phyloP scores from a whole-genome alignment of 2,329 filamentous ascomycete genomes.

The Verticillium nubilum region DNA sequence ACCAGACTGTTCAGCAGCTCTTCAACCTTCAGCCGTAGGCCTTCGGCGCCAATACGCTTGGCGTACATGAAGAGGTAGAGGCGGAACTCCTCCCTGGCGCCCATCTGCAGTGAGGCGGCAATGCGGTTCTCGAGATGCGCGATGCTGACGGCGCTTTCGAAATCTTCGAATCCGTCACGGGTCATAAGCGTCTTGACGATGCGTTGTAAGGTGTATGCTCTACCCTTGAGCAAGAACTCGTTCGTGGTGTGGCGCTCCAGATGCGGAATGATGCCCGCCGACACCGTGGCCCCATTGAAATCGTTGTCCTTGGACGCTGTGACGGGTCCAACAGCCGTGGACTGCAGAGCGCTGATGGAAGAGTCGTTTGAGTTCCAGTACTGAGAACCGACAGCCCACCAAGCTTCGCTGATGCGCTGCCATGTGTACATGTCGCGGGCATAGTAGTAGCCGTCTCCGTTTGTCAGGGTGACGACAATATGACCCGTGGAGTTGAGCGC shows the following conservation, averaged over 20 bases:
- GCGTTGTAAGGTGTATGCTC: conserved; percentile 85
- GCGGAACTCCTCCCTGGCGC: conserved; percentile 86
- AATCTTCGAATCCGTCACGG: conserved; percentile 84
- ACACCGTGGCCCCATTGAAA: conserved; percentile 56
- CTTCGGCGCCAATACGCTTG: conserved; percentile 88
- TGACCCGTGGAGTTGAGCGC: conserved; percentile 84
- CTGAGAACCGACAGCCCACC: conserved; percentile 97
- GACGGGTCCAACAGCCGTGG: conserved; percentile 59
- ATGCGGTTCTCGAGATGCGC: conserved; percentile 94
- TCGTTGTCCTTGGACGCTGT: conserved; percentile 38
- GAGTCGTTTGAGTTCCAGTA: conserved; percentile 99
- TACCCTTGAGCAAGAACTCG: conserved; percentile 84
- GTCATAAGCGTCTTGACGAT: conserved; percentile 86
- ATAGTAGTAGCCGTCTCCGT: conserved; percentile 92
- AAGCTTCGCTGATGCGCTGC: conserved; percentile 93
- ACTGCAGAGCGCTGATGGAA: conserved; percentile 74
- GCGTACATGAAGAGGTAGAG: conserved; percentile 98
- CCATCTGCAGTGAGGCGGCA: conserved; percentile 78
- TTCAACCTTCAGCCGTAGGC: conserved; percentile 81
- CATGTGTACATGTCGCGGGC: conserved; percentile 79
- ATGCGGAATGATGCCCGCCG: conserved; percentile 87
- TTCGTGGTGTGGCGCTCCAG: conserved; percentile 93
- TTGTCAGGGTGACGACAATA: conserved; percentile 84
- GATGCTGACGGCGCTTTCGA: conserved; percentile 87
- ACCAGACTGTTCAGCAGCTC: conserved; percentile 80